Conservation (phyloP, 1,284 basidiomycete genomes). For the Cryptococcus sp. region DNA sequence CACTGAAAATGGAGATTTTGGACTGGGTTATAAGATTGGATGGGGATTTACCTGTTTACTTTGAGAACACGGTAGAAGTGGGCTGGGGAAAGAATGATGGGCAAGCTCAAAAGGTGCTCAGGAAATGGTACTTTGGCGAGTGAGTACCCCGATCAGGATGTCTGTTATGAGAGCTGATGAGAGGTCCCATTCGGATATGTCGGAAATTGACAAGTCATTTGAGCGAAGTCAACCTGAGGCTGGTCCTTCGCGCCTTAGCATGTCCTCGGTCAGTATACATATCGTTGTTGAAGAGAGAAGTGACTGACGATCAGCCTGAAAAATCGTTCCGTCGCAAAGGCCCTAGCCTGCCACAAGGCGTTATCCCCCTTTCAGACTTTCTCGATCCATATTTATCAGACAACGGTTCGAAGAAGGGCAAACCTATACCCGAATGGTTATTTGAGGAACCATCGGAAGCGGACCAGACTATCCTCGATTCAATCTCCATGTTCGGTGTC, state of each 20-base stretch:
- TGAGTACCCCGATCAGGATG: constrained; percentile 12
- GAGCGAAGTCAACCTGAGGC: background rate
- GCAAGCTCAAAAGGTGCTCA: constrained; percentile 16
- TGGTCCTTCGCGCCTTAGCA: background rate
- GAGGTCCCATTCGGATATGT: constrained; percentile 13
- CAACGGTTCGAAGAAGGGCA: constrained; percentile 6
- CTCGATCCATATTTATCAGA: constrained; percentile 14
- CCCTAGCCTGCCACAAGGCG: background rate
- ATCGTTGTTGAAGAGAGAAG: background rate
- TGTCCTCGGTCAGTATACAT: background rate
- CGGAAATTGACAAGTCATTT: constrained; percentile 1
- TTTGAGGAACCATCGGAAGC: constrained; percentile 19
- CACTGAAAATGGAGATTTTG: constrained; percentile 18
- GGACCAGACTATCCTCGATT: constrained; percentile 14
- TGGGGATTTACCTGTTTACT: constrained; percentile 22
- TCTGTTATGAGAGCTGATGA: background rate
- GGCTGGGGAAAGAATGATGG: constrained; percentile 13
- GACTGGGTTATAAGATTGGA: constrained; percentile 26
- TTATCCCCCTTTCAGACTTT: constrained; percentile 1
- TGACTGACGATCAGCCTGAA: background rate
- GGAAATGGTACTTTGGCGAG: constrained; percentile 16
- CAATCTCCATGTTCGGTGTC: constrained; percentile 26
- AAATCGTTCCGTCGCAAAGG: no score
- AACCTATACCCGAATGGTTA: constrained; percentile 28
- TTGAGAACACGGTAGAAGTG: constrained; percentile 8